These are phyloP conservation scores for Fraxinus quadrangulata DNA, from an alignment of 257 asterid genomes.

Conservation along the genomic window DNA sequence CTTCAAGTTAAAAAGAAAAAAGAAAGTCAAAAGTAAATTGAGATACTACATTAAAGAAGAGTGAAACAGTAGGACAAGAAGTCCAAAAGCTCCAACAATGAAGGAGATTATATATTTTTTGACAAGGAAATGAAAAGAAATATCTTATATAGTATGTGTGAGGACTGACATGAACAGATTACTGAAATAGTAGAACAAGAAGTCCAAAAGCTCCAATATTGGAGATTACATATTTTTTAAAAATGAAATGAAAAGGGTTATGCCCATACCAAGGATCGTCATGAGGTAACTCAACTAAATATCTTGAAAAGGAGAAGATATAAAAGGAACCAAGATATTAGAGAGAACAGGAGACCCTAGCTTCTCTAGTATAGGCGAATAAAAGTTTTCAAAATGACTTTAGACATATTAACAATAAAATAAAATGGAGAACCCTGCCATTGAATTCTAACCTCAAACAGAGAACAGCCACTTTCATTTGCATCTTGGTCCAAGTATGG, in stretches of 20 bases:
- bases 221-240: too few relatives aligned
- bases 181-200: too few relatives aligned
- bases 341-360: constrained; percentile 1
- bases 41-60: neutral
- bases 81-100: neutral
- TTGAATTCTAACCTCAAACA: constrained; percentile 47
- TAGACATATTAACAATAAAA: constrained; percentile 21
- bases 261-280: neutral
- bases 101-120: neutral
- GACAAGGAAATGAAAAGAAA: neutral
- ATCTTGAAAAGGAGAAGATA: neutral
- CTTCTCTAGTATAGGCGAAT: neutral
- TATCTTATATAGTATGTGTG: too few relatives aligned
- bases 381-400: neutral
- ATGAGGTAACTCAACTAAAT: neutral
- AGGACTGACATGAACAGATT: too few relatives aligned
- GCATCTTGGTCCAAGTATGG: constrained; percentile 40
- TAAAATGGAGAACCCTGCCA: constrained; percentile 9
- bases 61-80: neutral
- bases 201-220: too few relatives aligned
- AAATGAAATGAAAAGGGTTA: too few relatives aligned
- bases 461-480: constrained; percentile 26
- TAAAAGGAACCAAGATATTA: neutral
- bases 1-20: neutral
- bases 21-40: neutral